These are phyloP conservation scores for Luzula sylvatica DNA, from an alignment of 176 grass and related monocot species.

Conservation along the genomic window DNA sequence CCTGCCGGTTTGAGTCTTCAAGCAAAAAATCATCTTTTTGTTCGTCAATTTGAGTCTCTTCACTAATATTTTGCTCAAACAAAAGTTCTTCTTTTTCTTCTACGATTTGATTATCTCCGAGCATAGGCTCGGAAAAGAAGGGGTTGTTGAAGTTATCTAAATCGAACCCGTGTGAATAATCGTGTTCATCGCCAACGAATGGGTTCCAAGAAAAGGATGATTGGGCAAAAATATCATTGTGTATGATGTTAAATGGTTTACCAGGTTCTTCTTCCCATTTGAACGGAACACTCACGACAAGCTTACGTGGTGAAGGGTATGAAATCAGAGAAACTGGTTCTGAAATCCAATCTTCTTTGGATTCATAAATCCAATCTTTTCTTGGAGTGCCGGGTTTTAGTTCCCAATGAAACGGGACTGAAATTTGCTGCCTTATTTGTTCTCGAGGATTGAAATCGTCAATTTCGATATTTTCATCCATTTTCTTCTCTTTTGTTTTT, in stretches of 20 bases:
- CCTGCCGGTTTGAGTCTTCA: slow-evolving; percentile 28
- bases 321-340: slow-evolving; percentile 25
- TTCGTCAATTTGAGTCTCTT: slow-evolving; percentile 32
- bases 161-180: slow-evolving; percentile 41
- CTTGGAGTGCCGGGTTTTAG: slow-evolving; percentile 49
- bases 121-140: not conserved
- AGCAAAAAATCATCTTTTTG: slow-evolving; percentile 14
- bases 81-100: slow-evolving; percentile 19
- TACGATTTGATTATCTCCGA: slow-evolving; percentile 29
- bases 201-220: slow-evolving; percentile 48
- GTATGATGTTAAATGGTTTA: slow-evolving; percentile 34
- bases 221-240: slow-evolving; percentile 9
- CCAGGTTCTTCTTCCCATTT: slow-evolving; percentile 91
- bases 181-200: slow-evolving; percentile 35
- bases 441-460: slow-evolving; percentile 46
- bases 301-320: slow-evolving; percentile 38
- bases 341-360: not conserved
- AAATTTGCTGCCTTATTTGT: slow-evolving; percentile 59
- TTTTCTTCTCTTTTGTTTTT: slow-evolving; percentile 25
- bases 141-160: slow-evolving; percentile 31
- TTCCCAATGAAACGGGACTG: slow-evolving; percentile 75
- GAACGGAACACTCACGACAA: slow-evolving; percentile 77
- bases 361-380: slow-evolving; percentile 34
- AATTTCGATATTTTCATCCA: slow-evolving; percentile 38
- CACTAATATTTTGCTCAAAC: not conserved